Conservation (phyloP, 2,329 filamentous ascomycete genomes). For the Fonsecaea pugnacius region DNA sequence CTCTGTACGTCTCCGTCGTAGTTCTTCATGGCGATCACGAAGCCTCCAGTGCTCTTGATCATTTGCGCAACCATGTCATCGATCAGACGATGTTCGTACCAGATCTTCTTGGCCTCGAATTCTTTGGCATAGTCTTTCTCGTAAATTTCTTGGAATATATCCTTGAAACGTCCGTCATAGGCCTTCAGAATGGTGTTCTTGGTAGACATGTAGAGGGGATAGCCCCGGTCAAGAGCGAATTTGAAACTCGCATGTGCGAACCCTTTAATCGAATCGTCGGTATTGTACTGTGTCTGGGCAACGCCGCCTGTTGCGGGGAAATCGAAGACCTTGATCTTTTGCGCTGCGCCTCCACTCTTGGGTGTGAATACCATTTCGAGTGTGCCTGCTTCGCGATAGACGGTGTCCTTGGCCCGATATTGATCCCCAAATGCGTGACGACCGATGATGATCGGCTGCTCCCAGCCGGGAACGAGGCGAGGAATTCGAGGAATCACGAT, state of each 20-base stretch:
- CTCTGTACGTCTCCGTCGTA: constrained; percentile 99
- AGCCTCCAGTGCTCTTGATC: constrained; percentile 97
- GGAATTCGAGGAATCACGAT: constrained; percentile 95
- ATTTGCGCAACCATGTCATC: constrained; percentile 99
- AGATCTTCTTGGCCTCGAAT: constrained; percentile 90
- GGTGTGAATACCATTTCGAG: constrained; percentile 96
- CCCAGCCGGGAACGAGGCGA: constrained; percentile 93
- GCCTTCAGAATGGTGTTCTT: constrained; percentile 99
- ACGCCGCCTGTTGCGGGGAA: constrained; percentile 87
- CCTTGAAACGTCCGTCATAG: constrained; percentile 98
- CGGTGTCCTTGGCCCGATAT: constrained; percentile 92
- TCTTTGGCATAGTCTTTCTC: constrained; percentile 82
- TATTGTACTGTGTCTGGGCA: constrained; percentile 97
- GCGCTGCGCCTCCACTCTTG: constrained; percentile 68
- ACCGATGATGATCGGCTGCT: constrained; percentile 98
- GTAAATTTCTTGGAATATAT: constrained; percentile 98
- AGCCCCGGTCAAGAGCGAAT: constrained; percentile 80
- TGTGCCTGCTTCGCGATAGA: constrained; percentile 80
- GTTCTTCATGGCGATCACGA: constrained; percentile 99
- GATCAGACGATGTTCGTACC: constrained; percentile 99
- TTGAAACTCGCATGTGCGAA: constrained; percentile 98
- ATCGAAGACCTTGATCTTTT: constrained; percentile 87
- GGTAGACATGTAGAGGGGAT: constrained; percentile 99
- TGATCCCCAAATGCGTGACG: constrained; percentile 98
- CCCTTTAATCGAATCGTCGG: constrained; percentile 88